Evolutionary conservation across 1,139 yeast genomes (phyloP), one percentile per base, ranked within the genome.

Genomic region (Trichomonascaceae sp.): DNA sequence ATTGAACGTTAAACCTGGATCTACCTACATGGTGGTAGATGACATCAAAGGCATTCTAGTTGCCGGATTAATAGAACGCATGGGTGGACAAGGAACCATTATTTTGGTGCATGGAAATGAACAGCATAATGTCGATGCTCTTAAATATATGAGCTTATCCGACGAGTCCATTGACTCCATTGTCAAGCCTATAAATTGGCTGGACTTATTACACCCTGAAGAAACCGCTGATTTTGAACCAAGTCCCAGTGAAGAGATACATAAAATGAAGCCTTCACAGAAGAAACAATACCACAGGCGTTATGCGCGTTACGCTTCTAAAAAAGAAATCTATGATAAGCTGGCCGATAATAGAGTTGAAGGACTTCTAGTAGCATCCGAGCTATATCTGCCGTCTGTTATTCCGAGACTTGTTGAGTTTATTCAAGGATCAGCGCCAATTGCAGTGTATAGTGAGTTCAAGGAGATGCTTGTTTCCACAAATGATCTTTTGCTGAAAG

Each of bases 1-100:
- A 61, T 96, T 85, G 1, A 90, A 93, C 66, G 81, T 93, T 20
- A 81, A 84, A 62, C 91, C 96, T 0, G 96, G 96, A 9, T 98
- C 99, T 0, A 83, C 79, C 55, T 95, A 93, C 65, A 74, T 93
- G 38, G 85, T 93, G 5, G 78, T 89, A 53, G 99, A 93, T 66
- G 99, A 93, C 64, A 85, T 96, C 27, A 90, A 96, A 32, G 97
- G 98, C 1, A 76, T 91, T 18, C 69, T 93, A 1, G 81, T 87
- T 2, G 87, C 87, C 58, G 88, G 95, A 4, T 75, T 95, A 78
- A 69, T 93, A 73, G 99, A 95, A 67, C 77, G 98, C 65, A 87
- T 93, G 95, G 83, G 82, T 55, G 89, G 93, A 2, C 73, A 82
- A 50, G 99, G 98, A 15, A 75, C 82, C 10, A 82, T 95, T 49